Evolutionary conservation across 225 moss, liverwort and hornwort genomes (phyloP).

Genomic region (Bryum argenteum): DNA sequence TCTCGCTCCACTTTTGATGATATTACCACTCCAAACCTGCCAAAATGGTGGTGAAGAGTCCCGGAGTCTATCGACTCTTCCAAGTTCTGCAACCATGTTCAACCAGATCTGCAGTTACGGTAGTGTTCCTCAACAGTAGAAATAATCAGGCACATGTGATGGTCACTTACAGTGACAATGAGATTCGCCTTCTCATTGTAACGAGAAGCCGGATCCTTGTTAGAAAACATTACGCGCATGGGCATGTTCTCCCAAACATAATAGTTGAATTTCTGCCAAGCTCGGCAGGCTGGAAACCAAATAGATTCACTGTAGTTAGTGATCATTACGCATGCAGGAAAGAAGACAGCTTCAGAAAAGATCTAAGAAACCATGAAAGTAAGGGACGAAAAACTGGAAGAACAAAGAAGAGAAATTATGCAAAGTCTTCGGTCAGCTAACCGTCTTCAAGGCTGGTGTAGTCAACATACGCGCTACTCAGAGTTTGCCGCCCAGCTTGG

Average conservation of each 20-base stretch:
- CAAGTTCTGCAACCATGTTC: constrained; percentile 19
- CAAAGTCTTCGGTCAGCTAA: neutral
- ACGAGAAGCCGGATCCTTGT: neutral
- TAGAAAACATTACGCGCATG: constrained; percentile 33
- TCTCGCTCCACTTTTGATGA: constrained; percentile 29
- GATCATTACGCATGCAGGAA: neutral
- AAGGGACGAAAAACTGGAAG: neutral
- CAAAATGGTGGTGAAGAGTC: constrained; percentile 21
- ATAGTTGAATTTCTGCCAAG: constrained; percentile 34
- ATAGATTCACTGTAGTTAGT: neutral
- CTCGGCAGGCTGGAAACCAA: constrained; percentile 22
- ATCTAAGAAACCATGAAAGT: neutral
- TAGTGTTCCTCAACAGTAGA: neutral
- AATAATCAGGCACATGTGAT: neutral
- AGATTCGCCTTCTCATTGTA: constrained; percentile 33
- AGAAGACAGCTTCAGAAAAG: neutral
- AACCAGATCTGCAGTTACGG: neutral
- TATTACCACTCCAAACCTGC: constrained; percentile 23
- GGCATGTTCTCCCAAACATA: constrained; percentile 13
- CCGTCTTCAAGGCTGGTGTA: constrained; percentile 13
- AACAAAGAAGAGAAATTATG: neutral
- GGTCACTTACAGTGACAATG: constrained; percentile 14
- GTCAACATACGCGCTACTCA: neutral
- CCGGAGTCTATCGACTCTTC: constrained; percentile 31
- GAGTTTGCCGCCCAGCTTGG: too few species aligned